Percentiles rank a stretch among this genome's conserved stretches.
Conservation (phyloP, 2,329 filamentous ascomycete species). For the Colletotrichum aenigma region DNA sequence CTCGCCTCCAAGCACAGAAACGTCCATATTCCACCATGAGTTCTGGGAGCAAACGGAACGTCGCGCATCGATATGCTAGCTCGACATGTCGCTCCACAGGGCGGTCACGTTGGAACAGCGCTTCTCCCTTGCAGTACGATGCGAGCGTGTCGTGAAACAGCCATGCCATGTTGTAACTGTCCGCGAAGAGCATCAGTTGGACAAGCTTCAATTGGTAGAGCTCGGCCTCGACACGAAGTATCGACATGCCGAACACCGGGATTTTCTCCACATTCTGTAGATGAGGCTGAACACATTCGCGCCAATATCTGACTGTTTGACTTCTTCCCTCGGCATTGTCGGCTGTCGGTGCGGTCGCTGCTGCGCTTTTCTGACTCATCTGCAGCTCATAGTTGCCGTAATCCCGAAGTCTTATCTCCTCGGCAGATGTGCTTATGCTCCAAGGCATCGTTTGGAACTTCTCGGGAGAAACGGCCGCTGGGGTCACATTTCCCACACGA, state of each 20-base stretch:
- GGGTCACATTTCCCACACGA: background rate
- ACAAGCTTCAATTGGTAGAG: background rate
- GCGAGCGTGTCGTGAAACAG: background rate
- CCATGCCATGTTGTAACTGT: background rate
- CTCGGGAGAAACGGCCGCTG: too few relatives aligned
- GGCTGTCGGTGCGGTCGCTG: background rate
- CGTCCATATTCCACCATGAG: background rate
- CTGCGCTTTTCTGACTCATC: background rate
- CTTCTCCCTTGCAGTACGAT: background rate
- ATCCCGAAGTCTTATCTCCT: background rate
- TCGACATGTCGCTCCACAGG: background rate
- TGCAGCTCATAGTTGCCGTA: background rate
- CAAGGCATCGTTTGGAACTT: too few relatives aligned
- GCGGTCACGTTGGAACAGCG: background rate
- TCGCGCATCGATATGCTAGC: background rate
- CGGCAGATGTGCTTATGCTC: too few relatives aligned
- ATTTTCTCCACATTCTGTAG: background rate
- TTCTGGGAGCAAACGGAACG: background rate
- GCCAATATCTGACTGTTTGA: background rate
- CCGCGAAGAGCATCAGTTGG: background rate
- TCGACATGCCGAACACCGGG: conserved; percentile 4
- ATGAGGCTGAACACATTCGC: background rate
- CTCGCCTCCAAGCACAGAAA: background rate
- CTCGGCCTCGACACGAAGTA: background rate
- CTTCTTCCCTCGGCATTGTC: background rate